Base-by-base conservation (phyloP, 2,329 filamentous ascomycete genomes). In the Penicillium sp. region DNA sequence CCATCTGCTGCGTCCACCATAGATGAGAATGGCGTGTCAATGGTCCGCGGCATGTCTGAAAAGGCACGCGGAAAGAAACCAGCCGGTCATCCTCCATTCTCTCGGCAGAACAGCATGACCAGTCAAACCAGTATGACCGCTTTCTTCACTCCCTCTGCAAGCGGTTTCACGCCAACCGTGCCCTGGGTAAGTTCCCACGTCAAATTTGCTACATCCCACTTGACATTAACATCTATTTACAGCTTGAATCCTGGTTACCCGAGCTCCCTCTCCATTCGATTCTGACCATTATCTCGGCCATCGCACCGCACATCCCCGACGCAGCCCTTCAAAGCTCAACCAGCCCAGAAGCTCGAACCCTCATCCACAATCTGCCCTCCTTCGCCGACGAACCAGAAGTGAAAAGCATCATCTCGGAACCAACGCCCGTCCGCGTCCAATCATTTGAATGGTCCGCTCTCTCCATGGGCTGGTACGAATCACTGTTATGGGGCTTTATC, bases 61-160 rank as follows among this genome's bases (percentile, higher is more conserved):
- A 99, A 97, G 72, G 94, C 94, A 14, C 83, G 94, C 47, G 94
- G 94, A 7, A 99, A 99, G 74, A 91, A 96, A 86, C 94, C 93
- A 27, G 91, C 90, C 11, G 89, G 90, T 1, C 81, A 88, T 47
- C 83, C 85, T n/a, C 84, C 84, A 2, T 96, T 97, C 71, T 96
- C 92, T 0, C 83, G 93, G 16, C 92, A 96, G 68, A 96, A 94
- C 68, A 95, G 92, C 72, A 90, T 87, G 27, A 90, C 90, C 1
- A 96, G 91, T 66, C 80, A 97, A 34, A 84, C 81, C 54, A 86
- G 86, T 63, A 80, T 87, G 66, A 83, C 86, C 11, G 79, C 82
- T 39, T 75, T 84, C 22, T 81, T 82, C 16, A 79, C 83, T 53
- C 81, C 83, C 2, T 75, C 81, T 10, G 63, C 71, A 13, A 64